Base-by-base conservation (phyloP, 2,329 filamentous ascomycete genomes). In the Arthrobotrys megalospora region DNA sequence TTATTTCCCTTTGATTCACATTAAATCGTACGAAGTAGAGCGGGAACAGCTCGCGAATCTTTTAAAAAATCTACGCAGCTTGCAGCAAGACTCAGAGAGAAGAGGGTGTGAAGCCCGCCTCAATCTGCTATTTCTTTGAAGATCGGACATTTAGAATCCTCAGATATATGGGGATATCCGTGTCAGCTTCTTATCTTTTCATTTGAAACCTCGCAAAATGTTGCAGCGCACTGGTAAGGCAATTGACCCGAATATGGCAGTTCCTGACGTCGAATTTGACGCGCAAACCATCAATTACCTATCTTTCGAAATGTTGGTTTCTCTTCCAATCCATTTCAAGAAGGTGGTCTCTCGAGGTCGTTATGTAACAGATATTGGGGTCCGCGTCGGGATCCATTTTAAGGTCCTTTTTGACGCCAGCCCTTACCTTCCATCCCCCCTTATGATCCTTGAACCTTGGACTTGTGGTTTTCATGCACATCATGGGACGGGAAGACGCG, bases 401-500 rank as follows among this genome's bases (percentile, higher is more conserved):
- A 64, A 53, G 66, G 43, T 38, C 45, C 43, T 28, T 64, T 28
- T 50, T 38, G 52, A 58, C 36, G 36, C 55, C 36, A 60, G 36
- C 55, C 36, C 55, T 60, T 43, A 48, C 32, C 48, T 63, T 38
- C 28, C 32, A n/a, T 28, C 14, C 52, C 19, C 16, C 16, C 24
- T 43, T 55, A 58, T 65, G 19, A 76, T 67, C 73, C 73, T 70
- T 77, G 73, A 77, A 77, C 73, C 73, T 70, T 76, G 67, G 64
- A 63, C 45, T 34, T 69, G 55, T 65, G 73, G 53, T 70, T 58
- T 60, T 77, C 73, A 77, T 77, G 63, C 71, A 76, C 63, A 77
- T 77, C 73, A 71, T 77, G 66, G 73, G 62, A 65, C 73, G 73
- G 73, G 73, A 77, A 69, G 73, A 77, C 73, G 73, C 73, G 73